Conservation (phyloP, 352 stramenopile species). For the Phytophthora pistaciae region DNA sequence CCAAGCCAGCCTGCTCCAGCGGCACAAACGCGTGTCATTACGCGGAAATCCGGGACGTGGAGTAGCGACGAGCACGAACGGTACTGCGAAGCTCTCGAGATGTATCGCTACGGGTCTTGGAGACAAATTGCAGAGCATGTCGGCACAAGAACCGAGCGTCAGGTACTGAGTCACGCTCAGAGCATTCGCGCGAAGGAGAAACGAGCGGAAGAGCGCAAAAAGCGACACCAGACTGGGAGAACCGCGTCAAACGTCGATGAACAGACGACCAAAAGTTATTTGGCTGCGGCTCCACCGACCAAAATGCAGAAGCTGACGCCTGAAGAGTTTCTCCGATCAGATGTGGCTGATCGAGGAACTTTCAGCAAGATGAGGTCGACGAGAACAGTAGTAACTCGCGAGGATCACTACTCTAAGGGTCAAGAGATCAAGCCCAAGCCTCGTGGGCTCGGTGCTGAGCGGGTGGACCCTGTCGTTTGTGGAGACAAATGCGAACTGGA, state of each 20-base stretch:
- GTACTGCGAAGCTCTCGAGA: constrained; percentile 14
- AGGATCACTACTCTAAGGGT: not conserved
- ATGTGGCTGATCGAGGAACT: not conserved
- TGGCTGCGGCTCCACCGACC: not conserved
- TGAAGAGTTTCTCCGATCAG: constrained; percentile 12
- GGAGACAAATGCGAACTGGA: not conserved
- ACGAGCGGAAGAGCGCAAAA: constrained; percentile 12
- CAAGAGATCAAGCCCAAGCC: not conserved
- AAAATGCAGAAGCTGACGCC: constrained; percentile 1
- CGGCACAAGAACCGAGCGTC: constrained; percentile 19
- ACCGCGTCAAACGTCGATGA: not conserved
- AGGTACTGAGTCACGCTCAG: constrained; percentile 16
- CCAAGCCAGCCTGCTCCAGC: not conserved
- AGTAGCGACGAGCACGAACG: constrained; percentile 19
- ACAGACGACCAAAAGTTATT: no score
- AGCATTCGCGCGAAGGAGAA: constrained; percentile 14
- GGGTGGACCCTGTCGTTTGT: not conserved
- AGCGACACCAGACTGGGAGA: not conserved
- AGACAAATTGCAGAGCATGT: constrained; percentile 22
- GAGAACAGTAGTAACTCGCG: not conserved
- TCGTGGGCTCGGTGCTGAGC: not conserved
- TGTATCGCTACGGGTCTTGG: constrained; percentile 21
- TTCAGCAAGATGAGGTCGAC: not conserved
- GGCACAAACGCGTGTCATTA: not conserved
- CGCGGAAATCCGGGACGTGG: constrained; percentile 18